These are phyloP conservation scores for Fraxinus ornus DNA, from an alignment of 305 asterid genomes.

Conservation along the genomic window DNA sequence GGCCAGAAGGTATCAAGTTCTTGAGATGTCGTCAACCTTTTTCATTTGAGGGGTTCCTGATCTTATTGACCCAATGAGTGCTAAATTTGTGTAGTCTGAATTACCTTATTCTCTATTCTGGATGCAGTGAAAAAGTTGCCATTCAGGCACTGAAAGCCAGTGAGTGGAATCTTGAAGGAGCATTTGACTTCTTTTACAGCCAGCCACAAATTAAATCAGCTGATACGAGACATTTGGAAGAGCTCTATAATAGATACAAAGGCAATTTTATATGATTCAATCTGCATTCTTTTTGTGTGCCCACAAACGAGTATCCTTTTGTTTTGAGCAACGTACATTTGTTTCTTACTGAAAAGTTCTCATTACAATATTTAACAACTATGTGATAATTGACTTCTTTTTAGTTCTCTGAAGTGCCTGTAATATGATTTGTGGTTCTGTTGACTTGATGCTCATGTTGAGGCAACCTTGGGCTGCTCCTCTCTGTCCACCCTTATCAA, in stretches of 20 bases:
- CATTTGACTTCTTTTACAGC: constrained; percentile 88
- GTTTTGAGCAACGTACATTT: neutral
- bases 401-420: constrained; percentile 1
- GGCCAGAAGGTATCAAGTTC: neutral
- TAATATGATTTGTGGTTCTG: neutral
- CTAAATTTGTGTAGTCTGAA: constrained; percentile 2
- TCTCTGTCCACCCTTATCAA: neutral
- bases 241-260: constrained; percentile 89
- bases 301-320: neutral
- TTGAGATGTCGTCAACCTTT: neutral
- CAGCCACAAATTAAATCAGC: constrained; percentile 75
- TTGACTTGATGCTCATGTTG: constrained; percentile 8
- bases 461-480: neutral
- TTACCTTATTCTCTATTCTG: constrained; percentile 23
- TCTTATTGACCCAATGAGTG: neutral
- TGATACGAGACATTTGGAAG: constrained; percentile 87
- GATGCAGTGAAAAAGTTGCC: constrained; percentile 82
- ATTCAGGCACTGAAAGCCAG: constrained; percentile 81
- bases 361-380: neutral
- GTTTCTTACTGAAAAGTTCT: constrained; percentile 16
- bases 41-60: neutral
- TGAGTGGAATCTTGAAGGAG: constrained; percentile 98
- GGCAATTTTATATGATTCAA: constrained; percentile 40
- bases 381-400: constrained; percentile 1
- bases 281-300: constrained; percentile 12